These are phyloP conservation scores for Protostelium mycophagum DNA, from an alignment of 78 protist genomes.

Conservation along the genomic window DNA sequence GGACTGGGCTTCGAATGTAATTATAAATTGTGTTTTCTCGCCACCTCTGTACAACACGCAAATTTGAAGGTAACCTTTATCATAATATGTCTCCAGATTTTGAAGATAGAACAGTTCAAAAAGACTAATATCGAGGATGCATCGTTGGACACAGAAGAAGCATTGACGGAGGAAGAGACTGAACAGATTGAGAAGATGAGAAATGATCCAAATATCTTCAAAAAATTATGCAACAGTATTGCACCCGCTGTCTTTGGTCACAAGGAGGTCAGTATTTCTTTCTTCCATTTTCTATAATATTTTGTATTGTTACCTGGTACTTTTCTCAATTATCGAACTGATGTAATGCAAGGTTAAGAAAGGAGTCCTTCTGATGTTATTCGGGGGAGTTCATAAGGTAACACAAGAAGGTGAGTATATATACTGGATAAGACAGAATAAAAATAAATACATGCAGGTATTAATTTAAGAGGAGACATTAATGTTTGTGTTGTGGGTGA, in stretches of 20 bases:
- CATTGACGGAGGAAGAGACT: constrained; percentile 57
- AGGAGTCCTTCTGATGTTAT: constrained; percentile 92
- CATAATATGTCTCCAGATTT: background rate
- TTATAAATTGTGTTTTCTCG: constrained; percentile 88
- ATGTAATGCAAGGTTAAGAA: constrained; percentile 86
- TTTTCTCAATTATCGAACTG: too few species aligned
- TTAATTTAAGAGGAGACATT: constrained; percentile 96
- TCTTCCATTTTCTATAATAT: too few species aligned
- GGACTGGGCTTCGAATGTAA: background rate
- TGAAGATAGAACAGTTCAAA: constrained; percentile 2
- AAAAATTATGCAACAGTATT: constrained; percentile 51
- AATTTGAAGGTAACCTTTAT: background rate
- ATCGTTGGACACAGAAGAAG: constrained; percentile 10
- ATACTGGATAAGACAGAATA: constrained; percentile 97
- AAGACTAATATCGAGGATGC: constrained; percentile 5
- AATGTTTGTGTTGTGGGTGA: constrained; percentile 99
- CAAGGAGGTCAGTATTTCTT: background rate
- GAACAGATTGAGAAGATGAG: constrained; percentile 45
- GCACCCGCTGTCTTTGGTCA: constrained; percentile 85
- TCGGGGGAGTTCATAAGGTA: constrained; percentile 98
- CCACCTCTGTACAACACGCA: constrained; percentile 40
- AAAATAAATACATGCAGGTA: constrained; percentile 83
- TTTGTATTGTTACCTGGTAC: too few species aligned
- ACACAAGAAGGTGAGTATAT: constrained; percentile 91
- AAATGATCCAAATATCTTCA: constrained; percentile 31